Percentiles rank a stretch among this genome's conserved stretches.
Conservation (phyloP, 805 yeast species). For the Pichia sporocuriosa region DNA sequence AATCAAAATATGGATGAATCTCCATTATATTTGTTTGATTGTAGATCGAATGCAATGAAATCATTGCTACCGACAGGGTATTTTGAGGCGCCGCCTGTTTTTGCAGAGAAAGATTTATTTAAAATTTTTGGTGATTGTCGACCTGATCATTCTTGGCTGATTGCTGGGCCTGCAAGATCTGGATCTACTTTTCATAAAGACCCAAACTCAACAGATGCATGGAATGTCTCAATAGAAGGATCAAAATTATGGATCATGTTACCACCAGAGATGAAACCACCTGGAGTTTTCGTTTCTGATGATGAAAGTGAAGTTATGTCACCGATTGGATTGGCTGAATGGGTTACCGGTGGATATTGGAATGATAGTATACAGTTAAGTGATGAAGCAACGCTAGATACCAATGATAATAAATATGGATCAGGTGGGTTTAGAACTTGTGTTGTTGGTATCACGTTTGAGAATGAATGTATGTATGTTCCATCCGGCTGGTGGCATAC, state of each 20-base stretch:
- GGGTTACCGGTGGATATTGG: slow-evolving; percentile 80
- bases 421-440: slow-evolving; percentile 33
- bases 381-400: slow-evolving; percentile 26
- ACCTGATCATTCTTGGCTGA: slow-evolving; percentile 92
- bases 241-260: slow-evolving; percentile 83
- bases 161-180: slow-evolving; percentile 72
- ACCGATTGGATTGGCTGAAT: slow-evolving; percentile 89
- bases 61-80: slow-evolving; percentile 29
- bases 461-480: slow-evolving; percentile 81
- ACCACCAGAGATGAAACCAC: slow-evolving; percentile 71
- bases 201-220: slow-evolving; percentile 85
- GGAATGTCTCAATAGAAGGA: slow-evolving; percentile 78
- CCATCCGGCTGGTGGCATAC: slow-evolving; percentile 98
- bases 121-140: slow-evolving; percentile 39
- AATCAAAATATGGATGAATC: slow-evolving; percentile 64
- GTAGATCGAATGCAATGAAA: slow-evolving; percentile 62
- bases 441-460: slow-evolving; percentile 63
- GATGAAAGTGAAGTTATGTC: slow-evolving; percentile 85
- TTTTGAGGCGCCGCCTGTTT: slow-evolving; percentile 12
- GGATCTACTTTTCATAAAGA: slow-evolving; percentile 93
- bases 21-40: slow-evolving; percentile 82
- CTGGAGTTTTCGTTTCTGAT: slow-evolving; percentile 73
- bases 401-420: slow-evolving; percentile 11
- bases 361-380: slow-evolving; percentile 55
- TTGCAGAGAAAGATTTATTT: slow-evolving; percentile 43